Conservation (phyloP, 2,329 filamentous ascomycete genomes). For the Seiridium cupressi region DNA sequence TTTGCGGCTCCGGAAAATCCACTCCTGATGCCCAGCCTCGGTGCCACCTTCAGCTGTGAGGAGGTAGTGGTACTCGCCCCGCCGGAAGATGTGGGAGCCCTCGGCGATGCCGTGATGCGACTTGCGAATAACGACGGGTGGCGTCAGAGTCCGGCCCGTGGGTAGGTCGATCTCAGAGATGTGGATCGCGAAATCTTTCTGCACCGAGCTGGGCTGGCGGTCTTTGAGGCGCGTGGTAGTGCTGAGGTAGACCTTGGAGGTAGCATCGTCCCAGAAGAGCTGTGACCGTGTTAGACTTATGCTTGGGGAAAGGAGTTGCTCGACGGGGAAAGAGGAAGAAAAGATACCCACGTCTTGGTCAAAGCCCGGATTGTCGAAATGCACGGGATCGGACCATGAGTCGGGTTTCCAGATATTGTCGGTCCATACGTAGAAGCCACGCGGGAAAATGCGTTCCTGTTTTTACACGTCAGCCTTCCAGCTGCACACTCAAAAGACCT, state of each 20-base stretch:
- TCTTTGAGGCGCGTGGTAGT: constrained; percentile 33
- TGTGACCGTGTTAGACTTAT: neutral
- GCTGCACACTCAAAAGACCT: no score
- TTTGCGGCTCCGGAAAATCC: constrained; percentile 43
- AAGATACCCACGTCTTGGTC: constrained; percentile 45
- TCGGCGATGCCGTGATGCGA: constrained; percentile 40
- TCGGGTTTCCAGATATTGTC: constrained; percentile 49
- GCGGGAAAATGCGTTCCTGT: constrained; percentile 44
- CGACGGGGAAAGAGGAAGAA: neutral
- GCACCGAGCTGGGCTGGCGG: constrained; percentile 33
- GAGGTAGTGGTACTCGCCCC: constrained; percentile 34
- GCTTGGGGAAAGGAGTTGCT: neutral
- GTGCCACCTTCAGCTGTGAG: constrained; percentile 40
- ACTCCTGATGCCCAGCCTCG: constrained; percentile 50
- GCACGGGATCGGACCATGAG: constrained; percentile 52
- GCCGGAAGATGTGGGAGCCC: constrained; percentile 37
- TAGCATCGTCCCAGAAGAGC: constrained; percentile 48
- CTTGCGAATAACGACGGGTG: constrained; percentile 31
- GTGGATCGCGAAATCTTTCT: constrained; percentile 53
- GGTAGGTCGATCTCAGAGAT: constrained; percentile 40
- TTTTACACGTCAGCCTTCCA: neutral
- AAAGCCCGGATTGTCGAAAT: constrained; percentile 52
- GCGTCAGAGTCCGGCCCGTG: constrained; percentile 37
- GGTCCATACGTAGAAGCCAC: constrained; percentile 54
- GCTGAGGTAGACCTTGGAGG: constrained; percentile 46